phyloP scores from a whole-genome alignment of 2,329 filamentous ascomycete genomes.

The Cryoendolithus antarcticus region DNA sequence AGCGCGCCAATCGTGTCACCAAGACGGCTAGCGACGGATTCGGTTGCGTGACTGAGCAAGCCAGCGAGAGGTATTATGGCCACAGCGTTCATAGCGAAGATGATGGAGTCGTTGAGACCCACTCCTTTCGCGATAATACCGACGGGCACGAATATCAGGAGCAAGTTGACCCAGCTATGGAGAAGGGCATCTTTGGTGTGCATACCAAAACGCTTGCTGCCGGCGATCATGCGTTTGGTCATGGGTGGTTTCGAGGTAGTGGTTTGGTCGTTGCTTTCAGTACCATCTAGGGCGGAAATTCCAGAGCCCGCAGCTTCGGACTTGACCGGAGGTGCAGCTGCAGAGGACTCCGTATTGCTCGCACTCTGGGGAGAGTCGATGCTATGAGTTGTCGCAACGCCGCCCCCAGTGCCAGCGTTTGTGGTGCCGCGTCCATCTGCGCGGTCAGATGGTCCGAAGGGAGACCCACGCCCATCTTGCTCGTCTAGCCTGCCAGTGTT shows the following conservation, averaged over 20 bases:
- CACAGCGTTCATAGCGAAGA: constrained; percentile 41
- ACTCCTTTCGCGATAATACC: constrained; percentile 53
- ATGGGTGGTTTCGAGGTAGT: constrained; percentile 30
- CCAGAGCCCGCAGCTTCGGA: constrained; percentile 38
- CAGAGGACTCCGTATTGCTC: constrained; percentile 11
- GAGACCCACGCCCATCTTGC: constrained; percentile 15
- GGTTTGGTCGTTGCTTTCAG: constrained; percentile 15
- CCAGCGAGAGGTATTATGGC: constrained; percentile 40
- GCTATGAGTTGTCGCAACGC: constrained; percentile 1
- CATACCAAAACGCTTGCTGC: constrained; percentile 40
- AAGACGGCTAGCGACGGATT: constrained; percentile 35
- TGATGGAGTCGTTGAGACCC: constrained; percentile 28
- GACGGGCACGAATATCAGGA: constrained; percentile 66
- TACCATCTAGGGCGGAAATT: constrained; percentile 39
- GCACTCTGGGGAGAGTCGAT: constrained; percentile 1
- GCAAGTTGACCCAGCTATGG: constrained; percentile 65
- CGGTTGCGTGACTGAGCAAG: constrained; percentile 36
- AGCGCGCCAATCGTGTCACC: constrained; percentile 38
- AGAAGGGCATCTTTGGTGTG: constrained; percentile 48
- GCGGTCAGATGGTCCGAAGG: constrained; percentile 5
- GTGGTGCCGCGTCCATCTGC: not conserved
- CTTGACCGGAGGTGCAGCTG: constrained; percentile 30
- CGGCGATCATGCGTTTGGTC: constrained; percentile 37
- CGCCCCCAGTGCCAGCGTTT: constrained; percentile 6
- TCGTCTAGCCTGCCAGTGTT: constrained; percentile 23